Evolutionary conservation across 306 rosid genomes (phyloP), one percentile per base, ranked within the genome.

Genomic region (Vigna radiata): DNA sequence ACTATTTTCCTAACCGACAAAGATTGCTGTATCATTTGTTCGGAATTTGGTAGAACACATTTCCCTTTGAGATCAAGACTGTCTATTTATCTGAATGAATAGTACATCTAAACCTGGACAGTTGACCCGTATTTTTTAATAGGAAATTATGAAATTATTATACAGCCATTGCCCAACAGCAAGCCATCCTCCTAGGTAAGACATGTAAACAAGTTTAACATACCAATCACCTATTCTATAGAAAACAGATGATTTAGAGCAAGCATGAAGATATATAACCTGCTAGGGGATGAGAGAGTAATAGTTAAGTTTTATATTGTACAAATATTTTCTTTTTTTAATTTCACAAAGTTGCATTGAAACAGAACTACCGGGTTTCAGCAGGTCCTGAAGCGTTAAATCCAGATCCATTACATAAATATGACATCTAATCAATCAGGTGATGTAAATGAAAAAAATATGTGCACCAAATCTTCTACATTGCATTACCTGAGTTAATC

Each of bases 401-500:
- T n/a, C 67, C 33, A 44, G 62, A 39, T 48, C 27, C 33, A 29
- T 33, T 58, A 43, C 6, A 39, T 56, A 59, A 71, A 75, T 36
- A 75, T 18, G 82, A 72, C 79, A 37, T 46, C n/a, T 53, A 67
- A 79, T 62, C 58, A 46, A 44, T 64, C 70, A 37, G 21, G 50
- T 53, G 56, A 74, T 10, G 65, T 16, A 63, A 44, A 77, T 60
- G 77, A 50, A 6, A 72, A 71, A 72, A 66, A 81, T 21, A 78
- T 43, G 37, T 47, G 41, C 49, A 79, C 47, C 31, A 33, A 70
- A 79, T 15, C 55, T 39, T 60, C 50, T 13, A 49, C 82, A 75
- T 79, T 12, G 39, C 66, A 62, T 72, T 83, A 95, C 99, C 99
- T 63, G 91, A 77, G 79, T 84, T 79, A 65, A 64, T 76, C 81